These are phyloP conservation scores for Spiromastix sp. DNA, from an alignment of 2,329 filamentous ascomycete genomes.

Conservation along the genomic window DNA sequence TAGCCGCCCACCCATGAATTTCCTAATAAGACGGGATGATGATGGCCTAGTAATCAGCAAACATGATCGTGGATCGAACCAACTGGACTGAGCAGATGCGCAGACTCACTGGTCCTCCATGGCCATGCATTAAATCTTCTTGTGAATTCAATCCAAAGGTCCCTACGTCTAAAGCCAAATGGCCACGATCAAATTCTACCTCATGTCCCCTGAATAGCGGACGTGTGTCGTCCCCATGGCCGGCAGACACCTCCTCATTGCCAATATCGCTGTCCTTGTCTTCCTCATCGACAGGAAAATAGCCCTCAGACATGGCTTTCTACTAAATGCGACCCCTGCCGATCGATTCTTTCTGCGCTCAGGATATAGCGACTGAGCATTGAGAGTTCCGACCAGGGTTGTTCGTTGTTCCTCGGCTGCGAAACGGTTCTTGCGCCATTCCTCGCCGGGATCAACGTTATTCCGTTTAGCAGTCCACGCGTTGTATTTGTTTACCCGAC, in stretches of 20 bases:
- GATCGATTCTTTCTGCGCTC: too few relatives aligned
- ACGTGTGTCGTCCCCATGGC: neutral
- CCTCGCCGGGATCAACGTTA: too few relatives aligned
- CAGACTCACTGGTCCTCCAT: neutral
- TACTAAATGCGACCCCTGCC: too few relatives aligned
- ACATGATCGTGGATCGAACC: neutral
- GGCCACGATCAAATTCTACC: constrained; percentile 1
- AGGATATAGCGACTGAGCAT: too few relatives aligned
- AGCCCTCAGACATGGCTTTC: constrained; percentile 10
- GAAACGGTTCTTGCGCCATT: too few relatives aligned
- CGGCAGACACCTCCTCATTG: neutral
- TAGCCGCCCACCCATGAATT: constrained; percentile 9
- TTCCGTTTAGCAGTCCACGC: too few relatives aligned
- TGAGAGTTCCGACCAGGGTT: too few relatives aligned
- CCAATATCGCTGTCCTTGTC: constrained; percentile 6
- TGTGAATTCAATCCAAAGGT: neutral
- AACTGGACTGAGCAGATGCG: neutral
- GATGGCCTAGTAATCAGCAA: neutral
- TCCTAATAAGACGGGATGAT: constrained; percentile 7
- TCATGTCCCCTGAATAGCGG: neutral
- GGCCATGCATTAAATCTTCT: constrained; percentile 1
- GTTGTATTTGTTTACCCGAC: too few relatives aligned
- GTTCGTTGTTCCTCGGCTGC: too few relatives aligned
- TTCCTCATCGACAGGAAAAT: constrained; percentile 11
- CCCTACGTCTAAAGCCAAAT: neutral